Percentiles rank a stretch among this genome's conserved stretches.
These are phyloP conservation scores for Centella asiatica DNA, from an alignment of 129 eudicot species.

Conservation along the genomic window DNA sequence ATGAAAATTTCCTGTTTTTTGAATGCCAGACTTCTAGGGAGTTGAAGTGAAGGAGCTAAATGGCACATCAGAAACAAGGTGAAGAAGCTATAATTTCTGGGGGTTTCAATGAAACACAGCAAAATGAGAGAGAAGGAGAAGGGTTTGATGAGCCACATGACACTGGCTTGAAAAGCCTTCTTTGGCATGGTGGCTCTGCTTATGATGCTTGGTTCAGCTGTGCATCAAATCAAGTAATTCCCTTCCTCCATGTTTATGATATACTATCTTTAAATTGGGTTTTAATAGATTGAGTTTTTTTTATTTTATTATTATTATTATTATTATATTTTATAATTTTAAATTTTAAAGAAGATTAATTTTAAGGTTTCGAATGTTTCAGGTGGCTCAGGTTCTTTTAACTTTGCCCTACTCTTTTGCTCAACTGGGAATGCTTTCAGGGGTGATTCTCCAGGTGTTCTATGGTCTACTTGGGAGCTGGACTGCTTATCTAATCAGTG, in stretches of 20 bases:
- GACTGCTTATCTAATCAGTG: conserved; percentile 83
- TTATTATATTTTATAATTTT: background rate
- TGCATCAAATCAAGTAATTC: conserved; percentile 57
- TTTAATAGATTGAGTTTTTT: background rate
- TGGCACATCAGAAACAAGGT: conserved; percentile 40
- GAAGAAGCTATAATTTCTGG: conserved; percentile 44
- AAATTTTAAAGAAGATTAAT: background rate
- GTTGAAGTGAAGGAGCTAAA: conserved; percentile 12
- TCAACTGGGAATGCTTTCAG: conserved; percentile 75
- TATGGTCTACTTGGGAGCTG: conserved; percentile 71
- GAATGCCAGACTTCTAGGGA: conserved; percentile 23
- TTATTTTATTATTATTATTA: background rate
- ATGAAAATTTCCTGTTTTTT: background rate
- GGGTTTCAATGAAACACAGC: conserved; percentile 24
- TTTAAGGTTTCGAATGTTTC: conserved; percentile 7
- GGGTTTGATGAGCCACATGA: conserved; percentile 21
- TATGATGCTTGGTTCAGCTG: conserved; percentile 86
- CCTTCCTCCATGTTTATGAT: no score
- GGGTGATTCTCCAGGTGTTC: conserved; percentile 50
- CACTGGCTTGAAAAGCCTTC: conserved; percentile 40
- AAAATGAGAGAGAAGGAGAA: conserved; percentile 29
- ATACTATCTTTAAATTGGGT: no score
- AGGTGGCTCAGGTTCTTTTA: conserved; percentile 82
- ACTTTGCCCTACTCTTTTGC: conserved; percentile 79
- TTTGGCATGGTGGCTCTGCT: conserved; percentile 84